Conservation (phyloP, 352 stramenopile genomes). For the Phytophthora pisi region DNA sequence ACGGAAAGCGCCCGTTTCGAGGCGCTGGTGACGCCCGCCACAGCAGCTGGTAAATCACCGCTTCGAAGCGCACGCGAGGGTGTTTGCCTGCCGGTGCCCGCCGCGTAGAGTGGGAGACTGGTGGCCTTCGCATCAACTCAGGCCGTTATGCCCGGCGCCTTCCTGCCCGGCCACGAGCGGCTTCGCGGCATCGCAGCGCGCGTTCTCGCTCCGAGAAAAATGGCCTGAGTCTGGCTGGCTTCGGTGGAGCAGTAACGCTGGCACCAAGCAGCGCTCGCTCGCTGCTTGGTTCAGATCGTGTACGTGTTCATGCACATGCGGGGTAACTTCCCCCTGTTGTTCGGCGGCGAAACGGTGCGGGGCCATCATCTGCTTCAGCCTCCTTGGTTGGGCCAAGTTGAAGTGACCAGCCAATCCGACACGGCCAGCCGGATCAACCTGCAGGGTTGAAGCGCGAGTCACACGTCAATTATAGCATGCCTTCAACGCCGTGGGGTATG, state of each 20-base stretch:
- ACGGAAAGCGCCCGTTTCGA: constrained; percentile 22
- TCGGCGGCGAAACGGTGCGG: constrained; percentile 12
- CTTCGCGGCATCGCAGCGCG: background rate
- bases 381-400: background rate
- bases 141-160: constrained; percentile 14
- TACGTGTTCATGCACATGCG: background rate
- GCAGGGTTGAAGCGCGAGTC: background rate
- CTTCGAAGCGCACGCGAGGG: constrained; percentile 23
- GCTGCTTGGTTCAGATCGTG: background rate
- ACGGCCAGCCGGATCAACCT: background rate
- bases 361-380: constrained; percentile 9
- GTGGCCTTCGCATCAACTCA: constrained; percentile 12
- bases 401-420: constrained; percentile 8
- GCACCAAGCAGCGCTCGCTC: background rate
- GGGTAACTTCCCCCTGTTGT: background rate
- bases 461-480: constrained; percentile 8
- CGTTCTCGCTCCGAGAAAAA: background rate
- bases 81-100: background rate
- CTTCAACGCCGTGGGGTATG: background rate
- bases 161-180: background rate
- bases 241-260: background rate
- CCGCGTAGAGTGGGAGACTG: constrained; percentile 20
- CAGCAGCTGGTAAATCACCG: constrained; percentile 30
- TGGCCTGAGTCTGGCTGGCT: background rate
- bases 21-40: constrained; percentile 7